Conservation (phyloP, 2,329 filamentous ascomycete species). For the Penicillium sp. region DNA sequence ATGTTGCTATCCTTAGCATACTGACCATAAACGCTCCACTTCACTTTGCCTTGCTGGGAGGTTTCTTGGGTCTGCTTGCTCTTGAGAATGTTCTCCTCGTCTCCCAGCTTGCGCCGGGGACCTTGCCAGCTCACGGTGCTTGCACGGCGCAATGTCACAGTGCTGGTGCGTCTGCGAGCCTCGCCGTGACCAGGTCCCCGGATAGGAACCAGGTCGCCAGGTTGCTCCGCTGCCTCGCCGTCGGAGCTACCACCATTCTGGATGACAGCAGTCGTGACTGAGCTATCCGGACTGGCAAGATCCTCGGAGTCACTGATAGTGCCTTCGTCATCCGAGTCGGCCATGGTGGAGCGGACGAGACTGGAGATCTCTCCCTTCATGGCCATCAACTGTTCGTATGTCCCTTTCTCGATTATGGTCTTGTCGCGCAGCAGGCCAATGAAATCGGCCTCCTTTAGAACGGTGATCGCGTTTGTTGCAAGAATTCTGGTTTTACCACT, state of each 20-base stretch:
- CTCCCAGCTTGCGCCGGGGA: constrained; percentile 74
- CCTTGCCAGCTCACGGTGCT: constrained; percentile 88
- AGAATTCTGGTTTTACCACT: constrained; percentile 83
- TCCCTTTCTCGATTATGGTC: constrained; percentile 79
- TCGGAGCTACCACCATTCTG: constrained; percentile 53
- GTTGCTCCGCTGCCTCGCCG: constrained; percentile 62
- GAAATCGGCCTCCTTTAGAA: constrained; percentile 83
- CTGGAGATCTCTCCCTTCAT: constrained; percentile 89
- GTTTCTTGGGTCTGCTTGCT: constrained; percentile 85
- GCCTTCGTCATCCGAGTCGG: constrained; percentile 42
- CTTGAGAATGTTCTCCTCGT: constrained; percentile 71
- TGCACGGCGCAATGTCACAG: constrained; percentile 77
- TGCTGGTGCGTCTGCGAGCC: constrained; percentile 62
- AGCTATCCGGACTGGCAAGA: constrained; percentile 67
- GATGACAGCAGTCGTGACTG: constrained; percentile 52
- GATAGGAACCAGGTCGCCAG: constrained; percentile 74
- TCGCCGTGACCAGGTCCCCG: constrained; percentile 58
- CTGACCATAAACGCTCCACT: constrained; percentile 90
- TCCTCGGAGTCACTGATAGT: constrained; percentile 55
- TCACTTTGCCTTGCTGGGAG: constrained; percentile 92
- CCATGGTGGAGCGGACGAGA: constrained; percentile 70
- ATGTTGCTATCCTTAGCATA: constrained; percentile 95
- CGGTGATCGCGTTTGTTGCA: constrained; percentile 90
- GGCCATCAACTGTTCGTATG: constrained; percentile 83
- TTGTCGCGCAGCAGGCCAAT: constrained; percentile 82